Evolutionary conservation across 352 stramenopile species (phyloP), one percentile per base, ranked within the genome.

Genomic region (Phytophthora cryptogea): DNA sequence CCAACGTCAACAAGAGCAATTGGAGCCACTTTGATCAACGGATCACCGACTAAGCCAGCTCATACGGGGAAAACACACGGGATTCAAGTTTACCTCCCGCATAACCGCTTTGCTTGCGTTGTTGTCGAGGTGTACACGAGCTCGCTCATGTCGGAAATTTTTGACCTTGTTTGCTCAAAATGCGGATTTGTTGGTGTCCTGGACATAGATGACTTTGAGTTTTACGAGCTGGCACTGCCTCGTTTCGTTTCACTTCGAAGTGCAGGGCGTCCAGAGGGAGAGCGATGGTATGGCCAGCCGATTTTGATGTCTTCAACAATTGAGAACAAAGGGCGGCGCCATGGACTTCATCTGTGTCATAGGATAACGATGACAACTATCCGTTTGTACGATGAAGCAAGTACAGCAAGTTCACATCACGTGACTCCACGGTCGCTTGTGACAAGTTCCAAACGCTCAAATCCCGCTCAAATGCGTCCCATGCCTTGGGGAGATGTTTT

Each of bases 311-410:
- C 74, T 14, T 63, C 63, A 28, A 78, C 48, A 8, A 58, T 94
- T 28, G 80, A 88, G 23, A 83, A 79, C 40, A 67, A 72, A 56
- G 87, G 87, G 3, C 80, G 80, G 20, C 68, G 77, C 33, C 62
- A 90, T 59, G 85, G 87, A 5, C 62, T 96, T n/a, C 85, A 96
- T 51, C 61, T 96, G 43, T 94, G 87, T 35, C 87, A 96, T 55
- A 90, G 84, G 43, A 86, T 92, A 57, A 76, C 74, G n/a, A 92
- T 93, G 78, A 94, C 83, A 28, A 94, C 87, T 2, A 91, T 96
- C 55, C 85, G 87, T 30, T 72, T 96, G 17, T 94, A 96, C 49
- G 87, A 96, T 33, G 87, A 96, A 66, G 77, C 62, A 2, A 96
- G 87, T 52, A 96, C 87, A 16, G 87, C 87, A 4, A 96, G 87